Conservation (phyloP, 2,329 filamentous ascomycete species). For the Aspergillus terreus region DNA sequence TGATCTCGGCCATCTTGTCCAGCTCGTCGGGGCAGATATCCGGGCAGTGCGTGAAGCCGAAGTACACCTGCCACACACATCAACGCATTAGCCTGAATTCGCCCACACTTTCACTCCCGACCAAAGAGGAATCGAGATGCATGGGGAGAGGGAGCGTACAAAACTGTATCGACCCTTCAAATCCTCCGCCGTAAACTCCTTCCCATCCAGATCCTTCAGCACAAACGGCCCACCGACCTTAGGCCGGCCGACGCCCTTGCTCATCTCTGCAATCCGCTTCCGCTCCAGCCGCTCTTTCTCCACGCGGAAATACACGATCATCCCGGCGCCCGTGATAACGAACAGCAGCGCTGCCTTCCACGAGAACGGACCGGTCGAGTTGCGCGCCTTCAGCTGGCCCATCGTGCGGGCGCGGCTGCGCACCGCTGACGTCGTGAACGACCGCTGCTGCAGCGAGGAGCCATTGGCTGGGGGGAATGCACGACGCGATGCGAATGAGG, state of each 20-base stretch:
- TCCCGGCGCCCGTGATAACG: conserved; percentile 68
- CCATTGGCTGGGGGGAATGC: conserved; percentile 3
- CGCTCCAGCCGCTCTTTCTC: conserved; percentile 91
- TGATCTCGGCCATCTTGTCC: conserved; percentile 98
- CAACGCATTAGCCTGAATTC: background rate
- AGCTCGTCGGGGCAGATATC: conserved; percentile 99
- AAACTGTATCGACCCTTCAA: conserved; percentile 77
- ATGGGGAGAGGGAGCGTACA: conserved; percentile 28
- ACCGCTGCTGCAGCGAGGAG: conserved; percentile 2
- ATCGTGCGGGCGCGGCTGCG: conserved; percentile 32
- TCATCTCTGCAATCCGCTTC: conserved; percentile 82
- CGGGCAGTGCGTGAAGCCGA: conserved; percentile 96
- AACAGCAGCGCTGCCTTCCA: conserved; percentile 88
- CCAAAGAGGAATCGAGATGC: background rate
- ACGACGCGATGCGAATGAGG: background rate
- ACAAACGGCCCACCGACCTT: conserved; percentile 89
- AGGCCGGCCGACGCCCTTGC: conserved; percentile 86
- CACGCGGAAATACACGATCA: conserved; percentile 87
- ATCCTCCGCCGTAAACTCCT: conserved; percentile 71
- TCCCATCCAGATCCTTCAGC: conserved; percentile 76
- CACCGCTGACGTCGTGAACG: conserved; percentile 28
- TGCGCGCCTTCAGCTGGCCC: conserved; percentile 37
- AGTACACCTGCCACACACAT: conserved; percentile 70
- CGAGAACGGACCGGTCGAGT: conserved; percentile 67
- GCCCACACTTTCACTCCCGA: background rate